Evolutionary conservation across 768 basidiomycete species (phyloP).

Genomic region (Phaeotremella skinneri): DNA sequence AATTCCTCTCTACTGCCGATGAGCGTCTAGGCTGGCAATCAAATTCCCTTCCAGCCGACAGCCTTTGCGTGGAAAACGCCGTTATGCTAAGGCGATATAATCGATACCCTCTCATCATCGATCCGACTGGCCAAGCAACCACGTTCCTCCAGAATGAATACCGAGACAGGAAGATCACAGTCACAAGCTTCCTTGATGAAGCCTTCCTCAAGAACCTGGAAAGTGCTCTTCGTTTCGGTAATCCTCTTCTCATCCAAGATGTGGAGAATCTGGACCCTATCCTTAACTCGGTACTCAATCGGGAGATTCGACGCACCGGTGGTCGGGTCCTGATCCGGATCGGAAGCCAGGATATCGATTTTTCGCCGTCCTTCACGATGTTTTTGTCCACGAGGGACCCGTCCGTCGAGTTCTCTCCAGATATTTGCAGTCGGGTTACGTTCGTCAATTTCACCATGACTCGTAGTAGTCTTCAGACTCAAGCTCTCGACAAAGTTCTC

Average conservation of each 20-base stretch:
- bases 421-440: conserved; percentile 95
- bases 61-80: conserved; percentile 96
- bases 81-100: conserved; percentile 98
- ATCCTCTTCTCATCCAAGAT: conserved; percentile 93
- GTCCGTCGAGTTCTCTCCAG: conserved; percentile 94
- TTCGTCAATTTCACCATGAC: conserved; percentile 99
- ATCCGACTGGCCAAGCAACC: conserved; percentile 96
- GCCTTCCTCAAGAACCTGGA: conserved; percentile 98
- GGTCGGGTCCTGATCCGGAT: conserved; percentile 95
- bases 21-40: conserved; percentile 94
- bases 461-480: conserved; percentile 94
- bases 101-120: conserved; percentile 94
- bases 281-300: conserved; percentile 93
- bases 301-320: conserved; percentile 90
- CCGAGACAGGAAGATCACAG: conserved; percentile 92
- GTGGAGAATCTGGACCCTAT: conserved; percentile 98
- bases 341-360: conserved; percentile 97
- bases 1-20: conserved; percentile 95
- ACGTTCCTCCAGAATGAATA: conserved; percentile 91
- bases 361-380: conserved; percentile 99
- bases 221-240: conserved; percentile 97
- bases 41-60: conserved; percentile 91
- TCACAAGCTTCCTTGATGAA: conserved; percentile 97
- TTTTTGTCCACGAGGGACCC: conserved; percentile 97
- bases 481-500: conserved; percentile 93